These are phyloP conservation scores for Dichotomopilus funicola DNA, from an alignment of 2,329 filamentous ascomycete species.

Conservation along the genomic window DNA sequence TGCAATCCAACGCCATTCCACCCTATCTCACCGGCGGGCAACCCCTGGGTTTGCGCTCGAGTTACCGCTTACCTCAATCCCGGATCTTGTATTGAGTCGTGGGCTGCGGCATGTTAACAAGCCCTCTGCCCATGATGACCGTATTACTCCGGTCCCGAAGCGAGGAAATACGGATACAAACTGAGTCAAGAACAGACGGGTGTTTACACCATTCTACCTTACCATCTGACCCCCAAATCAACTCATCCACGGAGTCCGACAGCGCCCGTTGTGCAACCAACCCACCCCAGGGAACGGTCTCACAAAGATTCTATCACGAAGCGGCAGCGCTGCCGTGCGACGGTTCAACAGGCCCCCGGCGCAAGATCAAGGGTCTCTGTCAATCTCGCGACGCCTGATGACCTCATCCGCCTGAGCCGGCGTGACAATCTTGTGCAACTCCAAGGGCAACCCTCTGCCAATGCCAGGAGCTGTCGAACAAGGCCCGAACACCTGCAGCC, in stretches of 20 bases:
- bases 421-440: background rate
- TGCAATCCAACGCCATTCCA: no score
- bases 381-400: background rate
- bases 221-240: slow-evolving; percentile 1
- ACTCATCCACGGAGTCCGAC: background rate
- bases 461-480: background rate
- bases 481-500: background rate
- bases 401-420: slow-evolving; percentile 1
- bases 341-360: background rate
- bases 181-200: background rate
- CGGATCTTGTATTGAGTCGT: background rate
- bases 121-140: no score
- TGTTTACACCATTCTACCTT: background rate
- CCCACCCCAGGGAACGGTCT: background rate
- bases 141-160: no score
- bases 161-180: background rate
- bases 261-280: slow-evolving; percentile 2
- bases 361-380: background rate
- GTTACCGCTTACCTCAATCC: background rate
- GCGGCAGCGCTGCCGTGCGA: background rate
- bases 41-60: no score
- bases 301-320: slow-evolving; percentile 3
- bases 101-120: no score
- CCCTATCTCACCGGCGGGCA: no score
- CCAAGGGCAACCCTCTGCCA: background rate